Evolutionary conservation across 2,329 filamentous ascomycete genomes (phyloP).

Genomic region (Capronia coronata): DNA sequence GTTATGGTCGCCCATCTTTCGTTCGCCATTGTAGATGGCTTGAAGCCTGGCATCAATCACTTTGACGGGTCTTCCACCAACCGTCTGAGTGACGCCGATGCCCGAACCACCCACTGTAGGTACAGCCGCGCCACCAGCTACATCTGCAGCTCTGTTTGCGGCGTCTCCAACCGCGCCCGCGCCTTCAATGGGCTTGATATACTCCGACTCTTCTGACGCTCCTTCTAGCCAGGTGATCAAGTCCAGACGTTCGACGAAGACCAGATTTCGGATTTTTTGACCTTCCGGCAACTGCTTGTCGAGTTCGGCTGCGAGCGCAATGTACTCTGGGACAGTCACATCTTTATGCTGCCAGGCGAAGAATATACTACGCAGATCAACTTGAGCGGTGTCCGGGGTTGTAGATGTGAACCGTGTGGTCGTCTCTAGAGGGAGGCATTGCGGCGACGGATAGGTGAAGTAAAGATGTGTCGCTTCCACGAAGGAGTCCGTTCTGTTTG

Average conservation of each 20-base stretch:
- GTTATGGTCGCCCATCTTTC: conserved; percentile 89
- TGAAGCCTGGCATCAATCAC: conserved; percentile 74
- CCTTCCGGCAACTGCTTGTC: conserved; percentile 63
- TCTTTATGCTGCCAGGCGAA: conserved; percentile 95
- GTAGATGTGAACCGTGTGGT: conserved; percentile 84
- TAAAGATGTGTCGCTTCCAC: conserved; percentile 71
- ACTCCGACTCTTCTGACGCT: conserved; percentile 82
- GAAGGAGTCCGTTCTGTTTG: conserved; percentile 57
- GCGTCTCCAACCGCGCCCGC: conserved; percentile 44
- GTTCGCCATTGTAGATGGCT: conserved; percentile 85
- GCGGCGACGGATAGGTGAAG: conserved; percentile 55
- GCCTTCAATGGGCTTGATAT: conserved; percentile 75
- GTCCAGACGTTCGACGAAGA: conserved; percentile 86
- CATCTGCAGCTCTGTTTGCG: conserved; percentile 43
- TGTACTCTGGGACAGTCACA: conserved; percentile 82
- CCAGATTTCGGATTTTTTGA: conserved; percentile 74
- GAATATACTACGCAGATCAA: conserved; percentile 90
- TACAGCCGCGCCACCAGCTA: conserved; percentile 45
- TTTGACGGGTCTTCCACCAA: conserved; percentile 49
- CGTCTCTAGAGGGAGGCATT: conserved; percentile 61
- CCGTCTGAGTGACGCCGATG: conserved; percentile 34
- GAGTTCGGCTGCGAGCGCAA: conserved; percentile 70
- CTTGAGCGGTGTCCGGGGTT: conserved; percentile 49
- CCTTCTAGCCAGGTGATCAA: conserved; percentile 90
- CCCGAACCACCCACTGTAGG: conserved; percentile 38